phyloP scores from a whole-genome alignment of 2,329 filamentous ascomycete species.

The Sphaerulina musiva region DNA sequence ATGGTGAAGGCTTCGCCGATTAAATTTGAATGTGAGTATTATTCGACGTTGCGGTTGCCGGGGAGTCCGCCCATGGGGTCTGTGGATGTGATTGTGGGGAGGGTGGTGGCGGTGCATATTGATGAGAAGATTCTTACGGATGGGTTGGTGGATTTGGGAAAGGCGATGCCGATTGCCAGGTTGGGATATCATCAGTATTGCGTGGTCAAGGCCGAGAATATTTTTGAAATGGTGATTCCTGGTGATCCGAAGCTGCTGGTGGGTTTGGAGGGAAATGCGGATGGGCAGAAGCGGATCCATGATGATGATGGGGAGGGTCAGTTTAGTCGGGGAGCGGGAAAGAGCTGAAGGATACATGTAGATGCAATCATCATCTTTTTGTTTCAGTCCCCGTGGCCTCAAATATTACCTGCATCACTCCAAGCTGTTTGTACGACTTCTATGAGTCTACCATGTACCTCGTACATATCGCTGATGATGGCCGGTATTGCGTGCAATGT shows the following conservation, averaged over 20 bases:
- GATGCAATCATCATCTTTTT: background rate
- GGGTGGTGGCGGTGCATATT: conserved; percentile 54
- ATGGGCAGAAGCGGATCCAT: conserved; percentile 31
- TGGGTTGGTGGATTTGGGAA: conserved; percentile 50
- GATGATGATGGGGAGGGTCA: conserved; percentile 17
- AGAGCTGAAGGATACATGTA: background rate
- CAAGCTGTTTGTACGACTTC: too few relatives aligned
- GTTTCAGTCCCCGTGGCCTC: too few relatives aligned
- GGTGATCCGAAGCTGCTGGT: conserved; percentile 32
- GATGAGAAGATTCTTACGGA: conserved; percentile 50
- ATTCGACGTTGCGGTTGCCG: conserved; percentile 50
- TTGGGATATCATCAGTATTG: conserved; percentile 57
- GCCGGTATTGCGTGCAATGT: too few relatives aligned
- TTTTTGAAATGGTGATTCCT: conserved; percentile 52
- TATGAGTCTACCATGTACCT: too few relatives aligned
- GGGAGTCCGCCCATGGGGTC: conserved; percentile 53
- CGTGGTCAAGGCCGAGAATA: conserved; percentile 43
- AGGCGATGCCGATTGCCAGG: conserved; percentile 54
- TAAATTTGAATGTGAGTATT: conserved; percentile 54
- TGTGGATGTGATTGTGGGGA: conserved; percentile 53
- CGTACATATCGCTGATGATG: too few relatives aligned
- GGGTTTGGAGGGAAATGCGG: conserved; percentile 32
- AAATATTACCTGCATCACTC: too few relatives aligned
- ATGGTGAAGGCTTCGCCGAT: conserved; percentile 53
- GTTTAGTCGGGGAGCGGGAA: background rate